Conservation (phyloP, 163 green algal genomes). For the Scenedesmus sp. region DNA sequence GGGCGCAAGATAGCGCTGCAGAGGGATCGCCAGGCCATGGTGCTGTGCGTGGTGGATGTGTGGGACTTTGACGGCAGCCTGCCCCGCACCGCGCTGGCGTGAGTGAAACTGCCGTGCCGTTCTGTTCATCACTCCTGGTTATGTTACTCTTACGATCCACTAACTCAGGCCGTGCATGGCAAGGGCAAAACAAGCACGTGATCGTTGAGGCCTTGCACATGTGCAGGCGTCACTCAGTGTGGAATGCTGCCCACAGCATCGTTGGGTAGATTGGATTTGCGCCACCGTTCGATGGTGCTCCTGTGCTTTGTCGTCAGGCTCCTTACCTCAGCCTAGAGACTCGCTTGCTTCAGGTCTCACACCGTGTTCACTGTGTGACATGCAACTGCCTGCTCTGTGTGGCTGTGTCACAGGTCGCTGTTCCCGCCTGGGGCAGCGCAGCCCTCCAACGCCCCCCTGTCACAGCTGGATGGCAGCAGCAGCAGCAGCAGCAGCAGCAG, state of each 20-base stretch:
- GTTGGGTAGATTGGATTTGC: too few relatives aligned
- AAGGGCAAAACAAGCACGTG: too few relatives aligned
- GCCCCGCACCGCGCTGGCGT: constrained; percentile 75
- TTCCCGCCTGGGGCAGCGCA: constrained; percentile 16
- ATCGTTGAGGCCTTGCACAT: too few relatives aligned
- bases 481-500: constrained; percentile 14
- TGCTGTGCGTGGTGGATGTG: constrained; percentile 95
- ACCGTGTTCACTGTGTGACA: not conserved
- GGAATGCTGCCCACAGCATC: too few relatives aligned
- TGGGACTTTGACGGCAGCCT: constrained; percentile 99
- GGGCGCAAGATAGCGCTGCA: constrained; percentile 87
- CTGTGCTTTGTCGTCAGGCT: too few relatives aligned
- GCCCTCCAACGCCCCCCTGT: not conserved
- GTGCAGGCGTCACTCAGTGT: too few relatives aligned
- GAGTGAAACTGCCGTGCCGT: not conserved
- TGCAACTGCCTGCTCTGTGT: not conserved
- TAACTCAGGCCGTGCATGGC: too few relatives aligned
- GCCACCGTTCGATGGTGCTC: too few relatives aligned
- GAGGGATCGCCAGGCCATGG: constrained; percentile 80
- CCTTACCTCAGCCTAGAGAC: too few relatives aligned
- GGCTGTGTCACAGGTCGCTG: constrained; percentile 23
- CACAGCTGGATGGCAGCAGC: not conserved
- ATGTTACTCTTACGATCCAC: too few relatives aligned
- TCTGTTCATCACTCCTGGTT: not conserved
- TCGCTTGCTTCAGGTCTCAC: too few relatives aligned